These are phyloP conservation scores for Brassica cretica DNA, from an alignment of 345 rosid species.

Conservation along the genomic window DNA sequence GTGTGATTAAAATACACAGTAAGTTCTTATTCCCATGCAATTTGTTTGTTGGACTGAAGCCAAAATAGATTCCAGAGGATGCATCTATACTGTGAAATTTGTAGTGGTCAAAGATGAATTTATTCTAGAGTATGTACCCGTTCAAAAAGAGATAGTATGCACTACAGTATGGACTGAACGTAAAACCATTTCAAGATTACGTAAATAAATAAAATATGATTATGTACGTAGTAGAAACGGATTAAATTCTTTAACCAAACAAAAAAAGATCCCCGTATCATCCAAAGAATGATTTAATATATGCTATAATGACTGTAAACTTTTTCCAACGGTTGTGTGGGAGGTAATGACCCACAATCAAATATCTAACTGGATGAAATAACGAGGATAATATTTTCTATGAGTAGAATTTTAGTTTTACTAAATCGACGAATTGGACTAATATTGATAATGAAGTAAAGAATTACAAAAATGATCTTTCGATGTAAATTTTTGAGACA, in stretches of 20 bases:
- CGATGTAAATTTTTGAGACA: background rate
- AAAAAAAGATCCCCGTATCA: background rate
- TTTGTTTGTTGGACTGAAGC: slow-evolving; percentile 36
- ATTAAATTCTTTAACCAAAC: background rate
- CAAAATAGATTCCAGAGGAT: slow-evolving; percentile 23
- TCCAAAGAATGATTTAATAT: background rate
- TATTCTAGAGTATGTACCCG: background rate
- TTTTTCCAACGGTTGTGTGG: background rate
- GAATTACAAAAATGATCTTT: background rate
- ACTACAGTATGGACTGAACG: background rate
- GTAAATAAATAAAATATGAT: background rate
- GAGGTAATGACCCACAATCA: background rate
- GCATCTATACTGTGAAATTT: slow-evolving; percentile 8
- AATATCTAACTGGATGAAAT: background rate
- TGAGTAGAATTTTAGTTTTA: background rate
- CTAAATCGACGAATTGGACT: background rate
- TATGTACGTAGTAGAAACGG: background rate
- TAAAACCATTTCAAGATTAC: background rate
- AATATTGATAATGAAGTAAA: background rate
- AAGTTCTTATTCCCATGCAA: slow-evolving; percentile 24
- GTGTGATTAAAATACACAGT: slow-evolving; percentile 17
- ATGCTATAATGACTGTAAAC: background rate
- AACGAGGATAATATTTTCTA: background rate
- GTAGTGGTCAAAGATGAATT: background rate
- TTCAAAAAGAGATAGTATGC: background rate